phyloP scores from a whole-genome alignment of 148 eudicot genomes.

The Linanthus parryae region DNA sequence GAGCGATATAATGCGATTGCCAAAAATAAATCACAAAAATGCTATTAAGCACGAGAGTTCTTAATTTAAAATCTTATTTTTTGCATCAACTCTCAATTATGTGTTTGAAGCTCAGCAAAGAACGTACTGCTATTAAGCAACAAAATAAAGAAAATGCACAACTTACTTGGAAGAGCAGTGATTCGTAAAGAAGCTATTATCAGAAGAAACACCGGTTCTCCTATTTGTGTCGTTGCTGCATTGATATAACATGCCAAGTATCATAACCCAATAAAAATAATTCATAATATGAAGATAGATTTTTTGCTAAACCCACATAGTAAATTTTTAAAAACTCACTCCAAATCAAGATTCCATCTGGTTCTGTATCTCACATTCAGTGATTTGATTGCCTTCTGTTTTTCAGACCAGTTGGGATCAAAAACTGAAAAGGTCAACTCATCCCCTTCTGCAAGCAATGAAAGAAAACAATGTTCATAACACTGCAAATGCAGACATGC shows the following conservation, averaged over 20 bases:
- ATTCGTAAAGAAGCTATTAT: conserved; percentile 17
- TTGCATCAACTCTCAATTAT: neutral
- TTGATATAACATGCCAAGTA: conserved; percentile 6
- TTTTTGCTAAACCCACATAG: neutral
- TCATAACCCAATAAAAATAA: conserved; percentile 3
- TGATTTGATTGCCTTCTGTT: conserved; percentile 40
- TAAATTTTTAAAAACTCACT: conserved; percentile 34
- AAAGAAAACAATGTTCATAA: neutral
- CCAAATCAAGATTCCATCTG: conserved; percentile 30
- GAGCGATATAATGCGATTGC: neutral
- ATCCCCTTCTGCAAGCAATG: conserved; percentile 30
- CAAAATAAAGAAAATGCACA: neutral
- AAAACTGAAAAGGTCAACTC: conserved; percentile 36
- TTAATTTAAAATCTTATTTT: neutral
- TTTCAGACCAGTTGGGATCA: conserved; percentile 52
- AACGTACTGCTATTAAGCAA: neutral
- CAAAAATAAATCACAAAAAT: neutral
- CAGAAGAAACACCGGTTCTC: conserved; percentile 19
- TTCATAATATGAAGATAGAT: neutral
- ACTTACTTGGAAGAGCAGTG: conserved; percentile 43
- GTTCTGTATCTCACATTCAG: conserved; percentile 46
- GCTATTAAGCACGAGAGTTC: neutral
- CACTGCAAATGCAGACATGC: neutral
- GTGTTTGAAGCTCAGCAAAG: no score
- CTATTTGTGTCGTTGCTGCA: conserved; percentile 18